Evolutionary conservation across 1,139 yeast genomes (phyloP), one percentile per base, ranked within the genome.

Genomic region (Kurtzmaniella quercitrusa): DNA sequence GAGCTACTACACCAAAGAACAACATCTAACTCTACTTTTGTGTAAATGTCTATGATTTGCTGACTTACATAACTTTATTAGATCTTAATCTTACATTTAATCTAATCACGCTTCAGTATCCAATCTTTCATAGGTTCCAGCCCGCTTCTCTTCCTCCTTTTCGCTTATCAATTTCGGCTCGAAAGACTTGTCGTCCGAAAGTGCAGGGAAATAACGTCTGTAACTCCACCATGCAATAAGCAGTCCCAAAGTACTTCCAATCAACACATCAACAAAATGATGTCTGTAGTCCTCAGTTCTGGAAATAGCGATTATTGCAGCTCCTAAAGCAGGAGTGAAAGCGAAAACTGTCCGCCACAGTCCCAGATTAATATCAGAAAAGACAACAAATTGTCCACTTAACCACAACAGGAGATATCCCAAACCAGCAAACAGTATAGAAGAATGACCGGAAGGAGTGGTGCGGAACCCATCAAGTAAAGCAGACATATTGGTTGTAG

Each of bases 231-330:
- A 43, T 1, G 67, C 71, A 33, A 70, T 54, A 14, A 45, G 38
- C 8, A 55, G 38, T 0, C 93, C 94, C 6, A 85, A 54, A 1
- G 65, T 20, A 37, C 82, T 69, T 1, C 94, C 95, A 23, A 78
- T 54, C 0, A 81, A 48, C 2, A 86, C 78, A 60, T 86, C 95
- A 11, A 81, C 66, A 50, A 83, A 84, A 59, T 84, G 91, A 55
- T 85, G 94, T 59, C 91, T 74, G 59, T 85, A 86, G 61, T 86
- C 95, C 54, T 83, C 82, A 2, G 89, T 82, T 51, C 94, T 71
- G 39, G 86, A 78, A 41, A 84, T 63, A 0, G 91, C 89, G 51
- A 85, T 81, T 40, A 80, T 61, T 1, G 73, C 55, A 1, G 91
- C 89, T n/a, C 82, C 75, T 18, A 84, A 53, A 0, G 77, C 51